Evolutionary conservation across 1,284 basidiomycete genomes (phyloP).

Genomic region (Leucoagaricus sp.): DNA sequence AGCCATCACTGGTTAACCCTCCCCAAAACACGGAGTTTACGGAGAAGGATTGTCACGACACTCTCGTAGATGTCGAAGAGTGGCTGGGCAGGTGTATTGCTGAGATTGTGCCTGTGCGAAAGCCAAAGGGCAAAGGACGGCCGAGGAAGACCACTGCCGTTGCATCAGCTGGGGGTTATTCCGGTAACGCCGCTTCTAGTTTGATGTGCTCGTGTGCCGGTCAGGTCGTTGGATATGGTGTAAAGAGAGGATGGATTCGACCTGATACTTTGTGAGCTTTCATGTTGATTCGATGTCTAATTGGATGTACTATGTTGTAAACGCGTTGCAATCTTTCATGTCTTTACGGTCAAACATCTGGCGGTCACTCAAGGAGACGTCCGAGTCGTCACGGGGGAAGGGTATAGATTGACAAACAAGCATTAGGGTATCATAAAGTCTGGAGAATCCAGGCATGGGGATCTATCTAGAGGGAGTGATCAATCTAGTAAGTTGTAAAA

Average conservation of each 20-base stretch:
- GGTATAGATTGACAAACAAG: no score
- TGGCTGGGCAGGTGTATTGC: conserved; percentile 47
- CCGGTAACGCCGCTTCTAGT: no score
- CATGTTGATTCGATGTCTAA: no score
- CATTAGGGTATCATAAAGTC: no score
- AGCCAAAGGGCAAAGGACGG: conserved; percentile 33
- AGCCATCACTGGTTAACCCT: conserved; percentile 4
- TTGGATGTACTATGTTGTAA: no score
- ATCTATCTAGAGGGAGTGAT: no score
- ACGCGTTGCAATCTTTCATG: no score
- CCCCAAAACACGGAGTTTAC: conserved; percentile 34
- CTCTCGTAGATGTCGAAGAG: conserved; percentile 56
- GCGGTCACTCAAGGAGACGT: no score
- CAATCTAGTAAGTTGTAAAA: no score
- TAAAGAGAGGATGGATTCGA: conserved; percentile 54
- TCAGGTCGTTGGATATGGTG: conserved; percentile 54
- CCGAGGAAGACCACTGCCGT: conserved; percentile 39
- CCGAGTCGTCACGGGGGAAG: no score
- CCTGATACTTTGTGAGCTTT: conserved; percentile 23
- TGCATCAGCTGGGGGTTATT: background rate
- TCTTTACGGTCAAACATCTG: no score
- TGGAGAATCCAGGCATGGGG: no score
- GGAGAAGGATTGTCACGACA: conserved; percentile 62
- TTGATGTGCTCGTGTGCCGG: conserved; percentile 46
- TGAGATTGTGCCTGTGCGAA: conserved; percentile 27